Percentiles rank a stretch among this genome's conserved stretches.
Conservation (phyloP, 441 rosid species). For the Erodium chrysanthum region DNA sequence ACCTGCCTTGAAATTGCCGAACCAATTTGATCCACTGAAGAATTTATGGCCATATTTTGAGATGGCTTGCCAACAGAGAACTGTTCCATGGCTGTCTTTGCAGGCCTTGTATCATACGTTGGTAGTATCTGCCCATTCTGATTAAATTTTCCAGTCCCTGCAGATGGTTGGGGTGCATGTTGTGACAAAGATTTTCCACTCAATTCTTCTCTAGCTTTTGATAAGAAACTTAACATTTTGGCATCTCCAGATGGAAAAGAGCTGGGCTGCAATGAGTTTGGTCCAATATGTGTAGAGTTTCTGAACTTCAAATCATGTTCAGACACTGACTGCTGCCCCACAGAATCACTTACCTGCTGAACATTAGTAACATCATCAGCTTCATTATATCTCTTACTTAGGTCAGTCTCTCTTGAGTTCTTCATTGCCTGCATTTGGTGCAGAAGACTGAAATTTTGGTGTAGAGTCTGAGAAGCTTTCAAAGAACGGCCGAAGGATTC, state of each 20-base stretch:
- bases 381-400: conserved; percentile 39
- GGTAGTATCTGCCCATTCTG: conserved; percentile 46
- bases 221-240: conserved; percentile 27
- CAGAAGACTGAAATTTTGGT: conserved; percentile 34
- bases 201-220: conserved; percentile 23
- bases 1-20: conserved; percentile 24
- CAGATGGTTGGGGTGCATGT: conserved; percentile 23
- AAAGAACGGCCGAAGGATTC: conserved; percentile 49
- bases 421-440: conserved; percentile 42
- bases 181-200: conserved; percentile 26
- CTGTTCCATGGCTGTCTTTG: conserved; percentile 28
- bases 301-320: conserved; percentile 24
- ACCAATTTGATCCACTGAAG: conserved; percentile 25
- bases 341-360: conserved; percentile 24
- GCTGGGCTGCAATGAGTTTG: conserved; percentile 23
- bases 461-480: conserved; percentile 28
- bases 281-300: conserved; percentile 24
- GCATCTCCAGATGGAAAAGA: conserved; percentile 31
- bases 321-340: conserved; percentile 24
- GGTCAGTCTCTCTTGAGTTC: conserved; percentile 34
- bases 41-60: conserved; percentile 30
- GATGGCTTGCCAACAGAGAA: conserved; percentile 32
- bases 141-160: conserved; percentile 26
- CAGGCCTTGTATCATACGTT: conserved; percentile 30
- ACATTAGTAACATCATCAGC: conserved; percentile 26